Conservation (phyloP, 306 rosid species). For the Fragaria vesca region DNA sequence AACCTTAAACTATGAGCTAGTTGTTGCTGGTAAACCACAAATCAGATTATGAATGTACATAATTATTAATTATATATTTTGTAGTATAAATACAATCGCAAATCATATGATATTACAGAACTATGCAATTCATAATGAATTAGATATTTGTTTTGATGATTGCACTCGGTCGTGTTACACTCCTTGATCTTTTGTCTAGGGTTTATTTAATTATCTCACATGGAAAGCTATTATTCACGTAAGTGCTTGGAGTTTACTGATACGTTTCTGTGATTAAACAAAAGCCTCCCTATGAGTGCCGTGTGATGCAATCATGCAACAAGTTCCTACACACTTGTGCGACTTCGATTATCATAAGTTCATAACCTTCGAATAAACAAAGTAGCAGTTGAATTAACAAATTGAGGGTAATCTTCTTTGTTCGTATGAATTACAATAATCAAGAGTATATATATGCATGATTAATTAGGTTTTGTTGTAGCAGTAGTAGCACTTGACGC, state of each 20-base stretch:
- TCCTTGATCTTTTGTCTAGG: neutral
- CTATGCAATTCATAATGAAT: too few species aligned
- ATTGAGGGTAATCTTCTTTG: neutral
- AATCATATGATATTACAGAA: neutral
- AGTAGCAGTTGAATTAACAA: neutral
- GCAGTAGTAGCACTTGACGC: neutral
- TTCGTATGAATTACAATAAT: neutral
- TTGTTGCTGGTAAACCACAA: neutral
- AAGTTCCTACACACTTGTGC: neutral
- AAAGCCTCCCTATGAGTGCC: neutral
- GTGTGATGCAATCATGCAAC: conserved; percentile 3
- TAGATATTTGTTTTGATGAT: neutral
- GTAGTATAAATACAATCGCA: neutral
- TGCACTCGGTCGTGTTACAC: neutral
- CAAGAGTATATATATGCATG: neutral
- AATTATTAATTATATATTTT: too few species aligned
- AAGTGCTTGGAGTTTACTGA: neutral
- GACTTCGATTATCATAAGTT: neutral
- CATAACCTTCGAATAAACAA: neutral
- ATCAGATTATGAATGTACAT: neutral
- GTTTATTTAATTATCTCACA: neutral
- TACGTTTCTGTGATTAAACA: neutral
- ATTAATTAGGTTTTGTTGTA: neutral
- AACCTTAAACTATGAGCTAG: neutral
- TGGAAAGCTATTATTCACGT: neutral